Base-by-base conservation (phyloP, 768 basidiomycete species). In the Gloeostereum incarnatum region DNA sequence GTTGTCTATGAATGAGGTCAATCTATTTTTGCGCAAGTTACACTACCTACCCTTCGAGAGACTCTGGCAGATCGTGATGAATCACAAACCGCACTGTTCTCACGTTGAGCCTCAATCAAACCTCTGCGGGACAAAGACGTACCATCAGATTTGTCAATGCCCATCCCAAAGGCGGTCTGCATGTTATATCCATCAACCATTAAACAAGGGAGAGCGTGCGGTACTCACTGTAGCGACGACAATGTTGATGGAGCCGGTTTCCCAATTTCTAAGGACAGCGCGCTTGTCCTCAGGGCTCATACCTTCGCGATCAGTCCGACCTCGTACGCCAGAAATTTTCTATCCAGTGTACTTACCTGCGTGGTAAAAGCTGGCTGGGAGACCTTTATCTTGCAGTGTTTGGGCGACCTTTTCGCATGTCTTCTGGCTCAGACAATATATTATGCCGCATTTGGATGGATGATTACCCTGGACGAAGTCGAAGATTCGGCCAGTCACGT, bases 81-180 rank as follows among this genome's bases (percentile, higher is more conserved):
- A 98, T 85, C 24, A 99, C 93, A 50, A 81, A 94, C 46, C 91
- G 84, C 5, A 94, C 91, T 90, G 40, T 11, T n/a, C 7, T n/a
- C 7, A 29, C 9, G 8, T 29, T 19, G 19, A 30, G 16, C 16
- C 11, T 38, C 29, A 30, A 38, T 27, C 31, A 20, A 31, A 25
- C 2, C 26, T 17, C 21, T 32, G 20, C 20, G 42, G 9, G 9
- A 33, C 17, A 35, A 31, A 23, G 16, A 2, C 62, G 44, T 54
- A 83, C 83, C 84, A 48, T 87, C 73, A 5, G 78, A 56, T 56
- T 93, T 92, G 58, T 93, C 88, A 35, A 94, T 88, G 1, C 94
- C 93, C 92, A 98, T 98, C 8, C 94, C 94, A 56, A 98, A 98
- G 0, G 92, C 92, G 46, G 92, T 78, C 90, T 92, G 22, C 3